Percentiles rank a stretch among this genome's conserved stretches.
Evolutionary conservation across 495 filamentous ascomycete genomes (phyloP).

Genomic region (Lichenothelia convexa): DNA sequence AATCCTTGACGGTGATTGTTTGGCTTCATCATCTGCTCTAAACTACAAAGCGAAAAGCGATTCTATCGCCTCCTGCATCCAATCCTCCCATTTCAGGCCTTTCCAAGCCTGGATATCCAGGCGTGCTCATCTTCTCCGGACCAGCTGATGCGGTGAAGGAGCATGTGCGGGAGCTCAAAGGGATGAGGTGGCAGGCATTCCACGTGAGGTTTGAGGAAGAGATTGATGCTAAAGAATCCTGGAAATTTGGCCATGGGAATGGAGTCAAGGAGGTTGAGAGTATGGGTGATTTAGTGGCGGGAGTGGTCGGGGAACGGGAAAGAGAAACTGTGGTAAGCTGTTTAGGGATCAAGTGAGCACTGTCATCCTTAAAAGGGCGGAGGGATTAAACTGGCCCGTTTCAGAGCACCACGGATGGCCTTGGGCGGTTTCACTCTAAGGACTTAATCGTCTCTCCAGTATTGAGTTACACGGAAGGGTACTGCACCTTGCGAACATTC

Average conservation of each 20-base stretch:
- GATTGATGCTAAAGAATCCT: too few species aligned
- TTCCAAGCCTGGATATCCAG: slow-evolving; percentile 24
- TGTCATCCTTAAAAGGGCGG: too few species aligned
- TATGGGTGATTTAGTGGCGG: slow-evolving; percentile 19
- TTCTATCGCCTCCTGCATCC: slow-evolving; percentile 13
- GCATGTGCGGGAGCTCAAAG: slow-evolving; percentile 20
- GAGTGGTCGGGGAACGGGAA: slow-evolving; percentile 13
- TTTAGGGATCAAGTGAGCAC: too few species aligned
- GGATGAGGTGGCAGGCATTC: slow-evolving; percentile 22
- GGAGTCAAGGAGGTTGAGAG: slow-evolving; percentile 19
- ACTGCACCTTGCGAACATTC: too few species aligned
- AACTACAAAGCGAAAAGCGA: slow-evolving; percentile 21
- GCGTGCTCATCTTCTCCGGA: slow-evolving; percentile 20
- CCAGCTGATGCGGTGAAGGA: slow-evolving; percentile 15
- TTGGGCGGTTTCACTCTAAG: too few species aligned
- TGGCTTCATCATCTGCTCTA: slow-evolving; percentile 26
- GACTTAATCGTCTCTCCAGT: too few species aligned
- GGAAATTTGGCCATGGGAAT: slow-evolving; percentile 15
- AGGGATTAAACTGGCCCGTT: too few species aligned
- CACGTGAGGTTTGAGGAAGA: slow-evolving; percentile 20
- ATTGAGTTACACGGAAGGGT: too few species aligned
- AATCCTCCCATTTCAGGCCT: slow-evolving; percentile 15
- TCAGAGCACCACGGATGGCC: too few species aligned
- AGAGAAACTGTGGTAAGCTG: slow-evolving; percentile 19
- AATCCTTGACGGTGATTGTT: slow-evolving; percentile 17